Conservation (phyloP, 179 eudicot genomes). For the Nepenthes alata region DNA sequence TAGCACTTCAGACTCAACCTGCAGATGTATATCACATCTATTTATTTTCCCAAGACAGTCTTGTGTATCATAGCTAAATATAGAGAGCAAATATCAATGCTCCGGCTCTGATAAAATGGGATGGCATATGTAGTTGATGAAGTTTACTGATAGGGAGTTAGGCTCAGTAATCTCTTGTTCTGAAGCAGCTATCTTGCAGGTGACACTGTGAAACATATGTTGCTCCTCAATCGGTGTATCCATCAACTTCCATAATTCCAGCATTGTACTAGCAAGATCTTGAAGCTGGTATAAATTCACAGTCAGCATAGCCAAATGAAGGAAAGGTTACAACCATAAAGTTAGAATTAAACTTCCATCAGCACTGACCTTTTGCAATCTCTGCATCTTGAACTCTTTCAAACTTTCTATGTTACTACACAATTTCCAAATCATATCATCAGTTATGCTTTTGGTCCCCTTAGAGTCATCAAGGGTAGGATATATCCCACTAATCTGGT, state of each 20-base stretch:
- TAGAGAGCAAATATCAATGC: not conserved
- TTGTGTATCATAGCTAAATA: too few relatives aligned
- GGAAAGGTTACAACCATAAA: not conserved
- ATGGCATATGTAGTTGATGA: conserved; percentile 36
- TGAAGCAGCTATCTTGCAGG: conserved; percentile 55
- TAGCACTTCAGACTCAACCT: conserved; percentile 68
- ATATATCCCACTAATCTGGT: conserved; percentile 30
- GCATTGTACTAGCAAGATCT: conserved; percentile 61
- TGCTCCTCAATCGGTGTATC: conserved; percentile 67
- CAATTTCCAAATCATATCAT: conserved; percentile 35
- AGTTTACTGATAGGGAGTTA: conserved; percentile 36
- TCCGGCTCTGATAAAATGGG: not conserved
- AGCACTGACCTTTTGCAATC: conserved; percentile 43
- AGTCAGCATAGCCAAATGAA: not conserved
- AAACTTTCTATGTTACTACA: conserved; percentile 29
- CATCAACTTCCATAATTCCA: conserved; percentile 75
- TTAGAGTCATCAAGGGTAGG: conserved; percentile 46
- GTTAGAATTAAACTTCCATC: not conserved
- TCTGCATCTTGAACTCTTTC: conserved; percentile 37
- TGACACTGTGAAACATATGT: conserved; percentile 45
- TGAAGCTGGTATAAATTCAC: conserved; percentile 37
- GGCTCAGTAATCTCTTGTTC: conserved; percentile 55
- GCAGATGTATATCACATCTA: not conserved
- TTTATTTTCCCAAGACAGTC: too few relatives aligned
- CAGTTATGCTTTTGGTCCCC: conserved; percentile 29